Conservation (phyloP, 805 yeast species). For the Saturnispora hagleri region DNA sequence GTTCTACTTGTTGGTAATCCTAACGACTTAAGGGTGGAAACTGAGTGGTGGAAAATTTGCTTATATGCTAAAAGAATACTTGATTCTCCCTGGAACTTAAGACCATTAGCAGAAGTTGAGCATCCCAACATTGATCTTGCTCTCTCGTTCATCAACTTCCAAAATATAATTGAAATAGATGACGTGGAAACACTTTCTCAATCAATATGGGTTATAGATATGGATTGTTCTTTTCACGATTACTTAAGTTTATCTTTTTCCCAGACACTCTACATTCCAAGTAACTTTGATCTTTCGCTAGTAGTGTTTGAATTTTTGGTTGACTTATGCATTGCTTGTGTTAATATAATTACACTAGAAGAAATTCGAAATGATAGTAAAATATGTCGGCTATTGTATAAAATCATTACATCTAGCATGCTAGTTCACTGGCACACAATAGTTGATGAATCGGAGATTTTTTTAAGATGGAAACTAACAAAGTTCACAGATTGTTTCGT, state of each 20-base stretch:
- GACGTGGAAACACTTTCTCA: neutral
- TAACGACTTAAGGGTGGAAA: slow-evolving; percentile 22
- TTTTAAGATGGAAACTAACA: neutral
- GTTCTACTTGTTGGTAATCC: slow-evolving; percentile 19
- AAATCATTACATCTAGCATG: neutral
- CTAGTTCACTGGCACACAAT: neutral
- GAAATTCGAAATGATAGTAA: neutral
- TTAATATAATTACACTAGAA: neutral
- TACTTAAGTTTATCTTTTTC: neutral
- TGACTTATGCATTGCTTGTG: neutral
- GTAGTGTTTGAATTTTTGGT: neutral
- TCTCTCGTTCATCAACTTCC: neutral
- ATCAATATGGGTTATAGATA: neutral
- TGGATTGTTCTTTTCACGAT: slow-evolving; percentile 4
- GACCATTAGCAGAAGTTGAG: neutral
- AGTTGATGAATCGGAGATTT: neutral
- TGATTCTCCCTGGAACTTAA: neutral
- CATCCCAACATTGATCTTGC: slow-evolving; percentile 1
- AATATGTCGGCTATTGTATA: neutral
- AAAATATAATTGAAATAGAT: neutral
- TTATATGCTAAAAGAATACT: slow-evolving; percentile 16
- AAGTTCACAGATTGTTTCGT: neutral
- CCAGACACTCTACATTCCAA: neutral
- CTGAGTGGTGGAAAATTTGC: slow-evolving; percentile 30
- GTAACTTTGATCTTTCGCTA: neutral